Evolutionary conservation across 352 stramenopile genomes (phyloP), one percentile per base, ranked within the genome.

Genomic region (Globisporangium barbulae): DNA sequence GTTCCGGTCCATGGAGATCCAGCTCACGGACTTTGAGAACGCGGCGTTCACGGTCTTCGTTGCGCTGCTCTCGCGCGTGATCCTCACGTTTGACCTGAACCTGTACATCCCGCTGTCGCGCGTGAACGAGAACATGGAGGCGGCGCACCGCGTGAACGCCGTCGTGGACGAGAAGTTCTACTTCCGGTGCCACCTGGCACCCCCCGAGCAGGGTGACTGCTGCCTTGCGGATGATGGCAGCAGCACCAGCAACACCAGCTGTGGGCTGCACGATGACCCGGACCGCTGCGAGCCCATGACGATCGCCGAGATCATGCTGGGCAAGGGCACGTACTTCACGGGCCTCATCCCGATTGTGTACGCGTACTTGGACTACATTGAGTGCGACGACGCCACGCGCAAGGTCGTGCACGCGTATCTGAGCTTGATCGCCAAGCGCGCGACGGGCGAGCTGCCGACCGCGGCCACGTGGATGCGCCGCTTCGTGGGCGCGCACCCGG

Each of bases 1-100:
- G 73, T 99, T 99, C 78, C 88, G 98, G 17, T 98, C 96, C 39
- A 99, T 99, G 97, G 98, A 99, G 81, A 98, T 99, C 64, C 97
- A 99, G 78, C 87, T 99, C 13, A 99, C 98, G 21, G 98, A 99
- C 75, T 99, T 99, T 78, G 98, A 99, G 72, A 99, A 99, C 78
- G 97, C 98, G 2, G 98, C 98, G 10, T 99, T 99, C 71, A 98
- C 97, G 12, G 97, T 99, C 10, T 99, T 99, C 69, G 98, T 98
- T 61, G 97, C 98, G 31, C 80, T 99, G 33, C 70, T 99, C 15
- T 99, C 97, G 41, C 87, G 98, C 31, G 97, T 99, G 22, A 99
- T 99, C 63, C 88, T 99, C 42, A 98, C 97, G 41, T 99, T 99
- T 71, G 97, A 99, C 74, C 72, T 99, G 33, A 99, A 99, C 72